These are phyloP conservation scores for Russula sp. DNA, from an alignment of 768 basidiomycete species.

Conservation along the genomic window DNA sequence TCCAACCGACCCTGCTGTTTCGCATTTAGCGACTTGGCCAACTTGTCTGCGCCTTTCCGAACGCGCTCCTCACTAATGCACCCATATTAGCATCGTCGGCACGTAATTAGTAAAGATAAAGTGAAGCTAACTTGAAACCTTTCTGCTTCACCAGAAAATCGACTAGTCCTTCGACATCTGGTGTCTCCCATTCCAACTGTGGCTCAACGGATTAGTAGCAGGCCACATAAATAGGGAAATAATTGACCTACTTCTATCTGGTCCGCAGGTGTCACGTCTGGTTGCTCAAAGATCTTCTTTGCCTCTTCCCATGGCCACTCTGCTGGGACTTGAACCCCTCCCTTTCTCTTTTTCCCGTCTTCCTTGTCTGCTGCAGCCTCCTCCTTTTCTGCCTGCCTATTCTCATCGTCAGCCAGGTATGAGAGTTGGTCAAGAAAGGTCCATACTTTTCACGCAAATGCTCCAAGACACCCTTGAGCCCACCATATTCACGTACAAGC, in stretches of 20 bases:
- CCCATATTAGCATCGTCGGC: neutral
- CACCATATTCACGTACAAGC: constrained; percentile 76
- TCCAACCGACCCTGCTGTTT: constrained; percentile 98
- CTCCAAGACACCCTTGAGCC: constrained; percentile 64
- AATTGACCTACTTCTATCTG: constrained; percentile 64
- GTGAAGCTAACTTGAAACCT: constrained; percentile 77
- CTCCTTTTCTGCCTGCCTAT: constrained; percentile 41
- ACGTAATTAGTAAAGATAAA: neutral
- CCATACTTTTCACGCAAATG: constrained; percentile 72
- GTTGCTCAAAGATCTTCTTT: constrained; percentile 81
- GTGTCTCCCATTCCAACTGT: constrained; percentile 90
- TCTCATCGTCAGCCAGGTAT: constrained; percentile 9
- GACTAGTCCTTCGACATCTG: constrained; percentile 89
- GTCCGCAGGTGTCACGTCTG: constrained; percentile 82
- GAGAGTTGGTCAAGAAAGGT: neutral
- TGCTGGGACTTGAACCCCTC: constrained; percentile 76
- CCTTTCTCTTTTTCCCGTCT: constrained; percentile 63
- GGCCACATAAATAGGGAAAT: neutral
- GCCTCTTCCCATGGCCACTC: constrained; percentile 98
- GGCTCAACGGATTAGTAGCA: neutral
- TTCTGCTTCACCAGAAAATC: constrained; percentile 92
- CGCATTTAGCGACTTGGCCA: constrained; percentile 75
- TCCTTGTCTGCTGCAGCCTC: constrained; percentile 36
- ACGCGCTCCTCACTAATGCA: constrained; percentile 85
- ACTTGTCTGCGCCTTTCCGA: constrained; percentile 89